These are phyloP conservation scores for Elaeagnus macrophylla DNA, from an alignment of 306 rosid species.

Conservation along the genomic window DNA sequence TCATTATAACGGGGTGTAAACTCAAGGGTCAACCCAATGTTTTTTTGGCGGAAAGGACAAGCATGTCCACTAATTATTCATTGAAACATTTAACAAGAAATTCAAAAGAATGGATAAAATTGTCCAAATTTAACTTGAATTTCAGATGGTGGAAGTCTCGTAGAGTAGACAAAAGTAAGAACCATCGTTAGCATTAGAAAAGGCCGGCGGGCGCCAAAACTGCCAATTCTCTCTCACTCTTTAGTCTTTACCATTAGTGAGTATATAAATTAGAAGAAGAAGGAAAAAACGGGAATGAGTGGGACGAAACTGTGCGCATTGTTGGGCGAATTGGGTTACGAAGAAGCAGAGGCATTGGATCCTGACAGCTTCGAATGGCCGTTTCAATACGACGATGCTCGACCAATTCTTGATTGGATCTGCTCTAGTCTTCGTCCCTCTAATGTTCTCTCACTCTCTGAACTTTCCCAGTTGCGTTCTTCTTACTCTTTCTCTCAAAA, in stretches of 20 bases:
- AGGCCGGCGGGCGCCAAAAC: conserved; percentile 37
- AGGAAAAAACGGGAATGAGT: conserved; percentile 38
- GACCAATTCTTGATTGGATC: conserved; percentile 86
- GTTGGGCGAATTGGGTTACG: conserved; percentile 64
- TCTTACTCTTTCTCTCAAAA: not conserved
- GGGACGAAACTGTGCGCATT: conserved; percentile 52
- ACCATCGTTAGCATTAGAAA: not conserved
- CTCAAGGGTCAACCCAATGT: too few relatives aligned
- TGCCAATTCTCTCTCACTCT: not conserved
- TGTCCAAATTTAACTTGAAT: too few relatives aligned
- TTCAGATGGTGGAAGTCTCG: too few relatives aligned
- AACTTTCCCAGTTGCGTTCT: conserved; percentile 55
- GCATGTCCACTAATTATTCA: not conserved
- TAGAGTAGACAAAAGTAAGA: too few relatives aligned
- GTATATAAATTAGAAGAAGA: not conserved
- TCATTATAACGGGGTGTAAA: too few relatives aligned
- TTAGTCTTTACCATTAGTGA: not conserved
- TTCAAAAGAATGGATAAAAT: not conserved
- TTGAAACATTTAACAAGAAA: not conserved
- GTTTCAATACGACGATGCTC: conserved; percentile 79
- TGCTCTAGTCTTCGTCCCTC: conserved; percentile 87
- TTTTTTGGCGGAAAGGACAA: not conserved
- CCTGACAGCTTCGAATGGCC: conserved; percentile 98
- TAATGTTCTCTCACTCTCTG: conserved; percentile 74
- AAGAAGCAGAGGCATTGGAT: conserved; percentile 50